A percentile compares a stretch with the other conserved stretches of the same genome.
These are phyloP conservation scores for Anisodus acutangulus DNA, from an alignment of 257 asterid genomes.

Conservation along the genomic window DNA sequence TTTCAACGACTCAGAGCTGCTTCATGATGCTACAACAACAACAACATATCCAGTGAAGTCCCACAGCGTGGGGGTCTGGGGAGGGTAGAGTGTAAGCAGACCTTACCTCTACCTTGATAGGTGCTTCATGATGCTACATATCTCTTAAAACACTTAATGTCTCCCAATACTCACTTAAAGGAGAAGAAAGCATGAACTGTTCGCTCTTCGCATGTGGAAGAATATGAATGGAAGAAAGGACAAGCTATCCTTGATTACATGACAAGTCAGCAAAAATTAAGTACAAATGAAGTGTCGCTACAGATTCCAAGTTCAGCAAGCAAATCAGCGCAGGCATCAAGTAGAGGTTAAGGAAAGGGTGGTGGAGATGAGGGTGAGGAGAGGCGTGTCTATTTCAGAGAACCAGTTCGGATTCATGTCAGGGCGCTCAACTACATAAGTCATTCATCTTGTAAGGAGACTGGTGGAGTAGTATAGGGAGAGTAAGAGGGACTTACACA, in stretches of 20 bases:
- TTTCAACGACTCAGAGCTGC: slow-evolving; percentile 16
- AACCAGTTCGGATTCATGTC: too few relatives aligned
- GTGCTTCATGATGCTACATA: slow-evolving; percentile 4
- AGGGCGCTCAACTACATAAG: too few relatives aligned
- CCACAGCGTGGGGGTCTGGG: too few relatives aligned
- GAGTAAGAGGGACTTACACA: too few relatives aligned
- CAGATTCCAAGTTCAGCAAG: slow-evolving; percentile 11
- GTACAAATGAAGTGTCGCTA: neutral
- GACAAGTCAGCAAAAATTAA: neutral
- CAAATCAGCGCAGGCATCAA: neutral
- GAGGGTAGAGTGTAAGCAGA: too few relatives aligned
- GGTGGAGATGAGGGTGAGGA: too few relatives aligned
- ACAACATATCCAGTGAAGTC: too few relatives aligned
- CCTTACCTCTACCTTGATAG: too few relatives aligned
- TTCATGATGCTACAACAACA: neutral
- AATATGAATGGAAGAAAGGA: neutral
- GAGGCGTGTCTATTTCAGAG: too few relatives aligned
- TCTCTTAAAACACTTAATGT: neutral
- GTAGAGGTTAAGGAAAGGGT: too few relatives aligned
- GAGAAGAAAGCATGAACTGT: neutral
- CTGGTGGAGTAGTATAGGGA: too few relatives aligned
- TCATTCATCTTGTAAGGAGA: too few relatives aligned
- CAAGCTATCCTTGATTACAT: slow-evolving; percentile 10
- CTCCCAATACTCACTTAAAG: slow-evolving; percentile 13
- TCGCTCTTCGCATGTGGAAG: neutral